Evolutionary conservation across 2,329 filamentous ascomycete genomes (phyloP).

Genomic region (Nemania sp.): DNA sequence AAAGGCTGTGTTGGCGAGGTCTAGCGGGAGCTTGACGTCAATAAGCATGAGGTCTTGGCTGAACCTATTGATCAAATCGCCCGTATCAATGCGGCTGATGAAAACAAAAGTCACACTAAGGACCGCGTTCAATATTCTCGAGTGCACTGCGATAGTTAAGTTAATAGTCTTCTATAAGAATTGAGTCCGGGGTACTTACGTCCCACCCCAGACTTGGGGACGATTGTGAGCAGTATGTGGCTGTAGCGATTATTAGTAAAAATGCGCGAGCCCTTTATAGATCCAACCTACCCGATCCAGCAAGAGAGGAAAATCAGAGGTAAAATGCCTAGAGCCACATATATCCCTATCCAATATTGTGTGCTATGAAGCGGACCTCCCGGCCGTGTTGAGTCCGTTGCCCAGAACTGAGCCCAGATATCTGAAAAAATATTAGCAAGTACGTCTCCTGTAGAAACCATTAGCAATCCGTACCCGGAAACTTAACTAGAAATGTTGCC

Average conservation of each 20-base stretch:
- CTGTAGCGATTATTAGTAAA: not conserved
- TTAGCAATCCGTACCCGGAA: not conserved
- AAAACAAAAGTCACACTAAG: not conserved
- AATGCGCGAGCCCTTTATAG: not conserved
- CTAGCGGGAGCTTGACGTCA: not conserved
- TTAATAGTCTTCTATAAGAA: not conserved
- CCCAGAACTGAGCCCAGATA: not conserved
- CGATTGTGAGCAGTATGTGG: not conserved
- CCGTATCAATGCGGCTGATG: not conserved
- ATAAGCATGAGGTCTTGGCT: not conserved
- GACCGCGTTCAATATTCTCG: not conserved
- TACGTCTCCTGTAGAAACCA: not conserved
- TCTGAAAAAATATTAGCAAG: not conserved
- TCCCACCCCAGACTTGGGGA: not conserved
- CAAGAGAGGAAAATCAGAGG: constrained; percentile 1
- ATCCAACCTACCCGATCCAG: not conserved
- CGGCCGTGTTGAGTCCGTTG: not conserved
- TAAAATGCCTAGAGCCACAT: not conserved
- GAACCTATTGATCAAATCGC: not conserved
- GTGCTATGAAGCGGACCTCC: not conserved
- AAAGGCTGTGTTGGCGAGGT: not conserved
- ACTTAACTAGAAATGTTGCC: not conserved
- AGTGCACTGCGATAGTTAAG: not conserved
- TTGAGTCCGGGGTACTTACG: not conserved
- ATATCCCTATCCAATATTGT: not conserved